Evolutionary conservation across 371 early-diverging fungal species (phyloP).

Genomic region (Mucor saturninus): DNA sequence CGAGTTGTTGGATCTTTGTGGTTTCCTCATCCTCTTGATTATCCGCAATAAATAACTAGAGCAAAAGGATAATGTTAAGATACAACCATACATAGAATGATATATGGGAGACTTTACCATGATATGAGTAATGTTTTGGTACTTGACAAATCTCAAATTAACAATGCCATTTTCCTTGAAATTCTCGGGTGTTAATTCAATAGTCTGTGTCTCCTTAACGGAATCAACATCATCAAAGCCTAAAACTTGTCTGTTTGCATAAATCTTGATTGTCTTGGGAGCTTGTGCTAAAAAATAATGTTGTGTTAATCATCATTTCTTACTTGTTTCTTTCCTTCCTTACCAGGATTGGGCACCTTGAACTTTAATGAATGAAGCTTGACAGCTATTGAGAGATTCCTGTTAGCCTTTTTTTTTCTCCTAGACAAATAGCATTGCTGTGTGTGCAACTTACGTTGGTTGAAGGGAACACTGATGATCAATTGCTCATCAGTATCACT

Average conservation of each 20-base stretch:
- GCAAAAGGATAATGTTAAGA: not conserved
- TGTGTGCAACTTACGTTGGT: constrained; percentile 58
- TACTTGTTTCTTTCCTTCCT: constrained; percentile 2
- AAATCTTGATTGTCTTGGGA: constrained; percentile 87
- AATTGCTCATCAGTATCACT: constrained; percentile 95
- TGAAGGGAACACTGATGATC: constrained; percentile 85
- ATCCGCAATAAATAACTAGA: constrained; percentile 76
- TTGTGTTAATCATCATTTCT: not conserved
- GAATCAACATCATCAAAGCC: constrained; percentile 89
- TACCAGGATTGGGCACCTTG: constrained; percentile 62
- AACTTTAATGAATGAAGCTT: constrained; percentile 90
- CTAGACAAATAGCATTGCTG: no score
- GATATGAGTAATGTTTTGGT: constrained; percentile 82
- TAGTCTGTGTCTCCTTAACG: constrained; percentile 73
- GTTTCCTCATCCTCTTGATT: constrained; percentile 86
- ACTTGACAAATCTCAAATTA: constrained; percentile 89
- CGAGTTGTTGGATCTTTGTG: constrained; percentile 77
- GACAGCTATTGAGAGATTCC: constrained; percentile 52
- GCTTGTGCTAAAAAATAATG: constrained; percentile 62
- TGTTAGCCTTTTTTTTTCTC: not conserved
- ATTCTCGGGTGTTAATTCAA: constrained; percentile 70
- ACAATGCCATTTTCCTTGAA: constrained; percentile 71
- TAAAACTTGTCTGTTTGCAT: constrained; percentile 77
- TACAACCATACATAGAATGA: not conserved
- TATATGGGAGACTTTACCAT: constrained; percentile 40